phyloP scores from a whole-genome alignment of 2,329 filamentous ascomycete species.

The Coleophoma cylindrospora region DNA sequence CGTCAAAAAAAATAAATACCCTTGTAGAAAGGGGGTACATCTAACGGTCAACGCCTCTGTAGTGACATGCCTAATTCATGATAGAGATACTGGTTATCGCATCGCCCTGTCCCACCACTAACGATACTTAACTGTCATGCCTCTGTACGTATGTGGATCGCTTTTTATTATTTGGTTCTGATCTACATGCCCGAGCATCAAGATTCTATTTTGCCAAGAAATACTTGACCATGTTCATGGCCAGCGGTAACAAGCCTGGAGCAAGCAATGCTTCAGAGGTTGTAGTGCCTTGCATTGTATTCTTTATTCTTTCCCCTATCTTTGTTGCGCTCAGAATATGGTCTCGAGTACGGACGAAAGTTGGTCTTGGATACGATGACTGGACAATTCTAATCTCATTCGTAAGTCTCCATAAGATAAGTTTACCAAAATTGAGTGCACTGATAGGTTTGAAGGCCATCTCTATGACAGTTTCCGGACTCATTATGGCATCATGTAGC shows the following conservation, averaged over 20 bases:
- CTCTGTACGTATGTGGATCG: no score
- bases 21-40: no score
- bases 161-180: no score
- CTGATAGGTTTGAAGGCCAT: constrained; percentile 24
- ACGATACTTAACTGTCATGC: no score
- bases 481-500: constrained; percentile 24
- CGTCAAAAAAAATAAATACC: no score
- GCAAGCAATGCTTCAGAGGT: constrained; percentile 11
- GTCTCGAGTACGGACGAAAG: constrained; percentile 31
- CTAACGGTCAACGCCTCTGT: no score
- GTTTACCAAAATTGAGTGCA: neutral
- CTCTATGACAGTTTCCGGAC: constrained; percentile 28
- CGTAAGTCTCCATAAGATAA: constrained; percentile 18
- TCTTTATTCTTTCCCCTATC: constrained; percentile 36
- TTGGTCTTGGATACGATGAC: constrained; percentile 36
- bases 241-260: neutral
- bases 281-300: constrained; percentile 41
- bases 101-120: no score
- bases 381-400: constrained; percentile 36
- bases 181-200: no score
- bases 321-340: constrained; percentile 35
- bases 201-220: no score
- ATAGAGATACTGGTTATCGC: no score
- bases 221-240: neutral
- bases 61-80: no score